Conservation (phyloP, 306 rosid species). For the Gillenia trifoliata region DNA sequence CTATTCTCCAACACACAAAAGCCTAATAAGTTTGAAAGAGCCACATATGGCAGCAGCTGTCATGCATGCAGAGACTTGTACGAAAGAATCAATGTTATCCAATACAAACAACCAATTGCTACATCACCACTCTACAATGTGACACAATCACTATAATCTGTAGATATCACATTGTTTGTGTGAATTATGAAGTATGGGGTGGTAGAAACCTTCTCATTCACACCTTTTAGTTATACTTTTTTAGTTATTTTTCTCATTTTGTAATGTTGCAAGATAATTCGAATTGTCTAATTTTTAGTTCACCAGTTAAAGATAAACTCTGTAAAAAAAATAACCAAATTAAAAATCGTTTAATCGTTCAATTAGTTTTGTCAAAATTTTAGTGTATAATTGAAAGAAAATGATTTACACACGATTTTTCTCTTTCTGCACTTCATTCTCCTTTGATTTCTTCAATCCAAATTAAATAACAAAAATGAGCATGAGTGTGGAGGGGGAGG, state of each 20-base stretch:
- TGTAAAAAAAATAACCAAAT: too few relatives aligned
- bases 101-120: slow-evolving; percentile 4
- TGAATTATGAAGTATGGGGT: neutral
- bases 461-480: neutral
- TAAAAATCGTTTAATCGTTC: too few relatives aligned
- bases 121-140: neutral
- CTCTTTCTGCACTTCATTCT: neutral
- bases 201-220: neutral
- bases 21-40: neutral
- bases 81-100: neutral
- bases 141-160: neutral
- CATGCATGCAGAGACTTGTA: neutral
- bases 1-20: too few relatives aligned
- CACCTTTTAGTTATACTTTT: neutral
- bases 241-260: neutral
- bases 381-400: too few relatives aligned
- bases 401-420: neutral
- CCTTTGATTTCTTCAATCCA: neutral
- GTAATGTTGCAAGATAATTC: neutral
- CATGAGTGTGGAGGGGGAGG: neutral
- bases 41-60: neutral
- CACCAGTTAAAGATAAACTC: neutral
- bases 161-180: neutral
- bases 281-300: neutral
- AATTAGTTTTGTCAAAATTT: too few relatives aligned